Evolutionary conservation across 352 stramenopile species (phyloP).

Genomic region (Phytophthora chlamydospora): DNA sequence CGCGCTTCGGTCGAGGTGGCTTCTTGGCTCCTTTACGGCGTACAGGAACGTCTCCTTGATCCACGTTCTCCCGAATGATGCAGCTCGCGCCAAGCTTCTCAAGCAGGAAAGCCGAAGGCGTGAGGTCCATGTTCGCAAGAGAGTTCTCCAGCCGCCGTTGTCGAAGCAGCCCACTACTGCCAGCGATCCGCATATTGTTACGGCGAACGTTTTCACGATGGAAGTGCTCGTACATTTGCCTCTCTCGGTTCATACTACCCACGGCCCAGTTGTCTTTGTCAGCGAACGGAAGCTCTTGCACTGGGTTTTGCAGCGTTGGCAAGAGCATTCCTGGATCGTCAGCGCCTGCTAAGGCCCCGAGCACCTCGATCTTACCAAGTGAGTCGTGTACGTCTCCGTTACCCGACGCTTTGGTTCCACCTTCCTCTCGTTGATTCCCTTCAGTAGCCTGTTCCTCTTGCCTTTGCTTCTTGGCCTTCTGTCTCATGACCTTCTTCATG

Average conservation of each 20-base stretch:
- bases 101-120: constrained; percentile 71
- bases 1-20: constrained; percentile 25
- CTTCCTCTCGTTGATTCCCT: constrained; percentile 25
- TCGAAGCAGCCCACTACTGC: constrained; percentile 39
- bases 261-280: constrained; percentile 87
- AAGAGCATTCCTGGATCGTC: constrained; percentile 34
- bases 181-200: constrained; percentile 49
- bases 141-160: constrained; percentile 41
- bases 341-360: constrained; percentile 17
- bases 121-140: constrained; percentile 51
- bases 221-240: constrained; percentile 78
- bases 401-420: background rate
- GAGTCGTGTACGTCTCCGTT: constrained; percentile 32
- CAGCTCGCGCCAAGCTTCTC: constrained; percentile 66
- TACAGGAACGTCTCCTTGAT: constrained; percentile 6
- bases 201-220: constrained; percentile 71
- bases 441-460: constrained; percentile 7
- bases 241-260: constrained; percentile 72
- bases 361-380: constrained; percentile 26
- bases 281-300: constrained; percentile 58
- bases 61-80: constrained; percentile 51
- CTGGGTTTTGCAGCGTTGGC: constrained; percentile 46
- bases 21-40: constrained; percentile 37
- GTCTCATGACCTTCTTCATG: constrained; percentile 75
- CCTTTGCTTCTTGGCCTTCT: constrained; percentile 36